phyloP scores from a whole-genome alignment of 2,329 filamentous ascomycete species.

The Mariannaea sp. region DNA sequence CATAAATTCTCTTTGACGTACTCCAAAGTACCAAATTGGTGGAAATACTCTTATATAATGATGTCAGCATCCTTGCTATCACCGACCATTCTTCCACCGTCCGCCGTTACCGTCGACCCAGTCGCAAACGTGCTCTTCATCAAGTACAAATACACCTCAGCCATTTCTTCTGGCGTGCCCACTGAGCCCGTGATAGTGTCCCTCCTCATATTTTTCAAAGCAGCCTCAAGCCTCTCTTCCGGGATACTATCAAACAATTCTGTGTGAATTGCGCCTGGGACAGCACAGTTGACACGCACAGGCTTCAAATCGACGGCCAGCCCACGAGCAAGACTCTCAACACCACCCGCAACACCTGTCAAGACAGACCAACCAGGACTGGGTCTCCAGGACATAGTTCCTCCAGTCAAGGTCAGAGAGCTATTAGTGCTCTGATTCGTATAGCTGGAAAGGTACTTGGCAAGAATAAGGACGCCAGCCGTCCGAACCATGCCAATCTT shows the following conservation, averaged over 20 bases:
- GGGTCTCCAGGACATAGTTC: constrained; percentile 56
- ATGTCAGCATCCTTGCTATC: constrained; percentile 21
- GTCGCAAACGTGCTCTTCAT: constrained; percentile 50
- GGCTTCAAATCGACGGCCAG: constrained; percentile 68
- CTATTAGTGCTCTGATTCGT: constrained; percentile 47
- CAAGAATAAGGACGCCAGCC: constrained; percentile 56
- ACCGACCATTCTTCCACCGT: constrained; percentile 34
- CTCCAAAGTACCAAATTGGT: background rate
- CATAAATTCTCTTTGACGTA: background rate
- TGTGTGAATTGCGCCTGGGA: constrained; percentile 59
- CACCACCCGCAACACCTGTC: constrained; percentile 53
- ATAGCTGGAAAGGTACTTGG: constrained; percentile 53
- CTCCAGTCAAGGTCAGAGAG: constrained; percentile 62
- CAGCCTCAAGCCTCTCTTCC: constrained; percentile 15
- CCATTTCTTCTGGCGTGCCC: constrained; percentile 46
- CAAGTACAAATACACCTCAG: constrained; percentile 50
- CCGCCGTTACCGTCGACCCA: constrained; percentile 37
- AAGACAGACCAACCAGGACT: constrained; percentile 56
- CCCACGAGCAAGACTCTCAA: constrained; percentile 57
- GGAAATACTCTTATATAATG: constrained; percentile 1
- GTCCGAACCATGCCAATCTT: constrained; percentile 55
- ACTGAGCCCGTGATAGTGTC: constrained; percentile 30
- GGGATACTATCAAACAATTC: constrained; percentile 41
- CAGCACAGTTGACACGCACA: constrained; percentile 65
- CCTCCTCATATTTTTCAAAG: constrained; percentile 22